Evolutionary conservation across 345 rosid species (phyloP).

Genomic region (Viola odorata): DNA sequence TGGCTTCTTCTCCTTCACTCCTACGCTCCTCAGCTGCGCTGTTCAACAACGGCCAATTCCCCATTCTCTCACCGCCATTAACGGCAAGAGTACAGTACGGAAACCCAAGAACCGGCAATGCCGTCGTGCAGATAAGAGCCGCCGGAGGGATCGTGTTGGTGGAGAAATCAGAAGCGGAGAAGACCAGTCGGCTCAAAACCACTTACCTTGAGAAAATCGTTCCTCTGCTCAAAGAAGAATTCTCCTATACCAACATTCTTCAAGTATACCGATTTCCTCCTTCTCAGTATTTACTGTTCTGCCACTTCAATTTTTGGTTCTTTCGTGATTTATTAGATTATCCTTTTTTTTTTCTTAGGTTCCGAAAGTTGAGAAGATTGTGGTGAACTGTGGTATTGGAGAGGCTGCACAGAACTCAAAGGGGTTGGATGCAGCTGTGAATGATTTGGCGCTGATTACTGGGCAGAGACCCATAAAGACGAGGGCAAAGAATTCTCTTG

Average conservation of each 20-base stretch:
- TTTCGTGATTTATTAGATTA: not conserved
- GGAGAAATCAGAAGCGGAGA: conserved; percentile 79
- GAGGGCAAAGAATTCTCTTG: conserved; percentile 65
- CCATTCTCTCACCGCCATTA: conserved; percentile 26
- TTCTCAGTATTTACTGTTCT: not conserved
- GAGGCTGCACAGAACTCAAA: conserved; percentile 88
- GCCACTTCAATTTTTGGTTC: not conserved
- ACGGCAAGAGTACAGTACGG: conserved; percentile 25
- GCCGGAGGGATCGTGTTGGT: conserved; percentile 54
- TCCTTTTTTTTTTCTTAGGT: conserved; percentile 34
- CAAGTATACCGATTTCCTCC: conserved; percentile 37
- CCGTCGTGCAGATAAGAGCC: conserved; percentile 47
- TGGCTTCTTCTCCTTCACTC: conserved; percentile 54
- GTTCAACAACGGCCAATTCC: conserved; percentile 48
- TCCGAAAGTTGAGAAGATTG: conserved; percentile 77
- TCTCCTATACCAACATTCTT: conserved; percentile 66
- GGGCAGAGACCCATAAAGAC: conserved; percentile 92
- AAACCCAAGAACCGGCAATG: conserved; percentile 25
- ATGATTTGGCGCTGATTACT: conserved; percentile 68
- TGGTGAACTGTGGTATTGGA: conserved; percentile 95
- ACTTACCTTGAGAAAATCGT: conserved; percentile 73
- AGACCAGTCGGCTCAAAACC: conserved; percentile 52
- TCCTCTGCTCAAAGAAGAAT: conserved; percentile 80
- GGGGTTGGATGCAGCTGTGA: conserved; percentile 83
- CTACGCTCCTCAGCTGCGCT: conserved; percentile 50